Base-by-base conservation (phyloP, 257 asterid species). In the Anisodus acutangulus region DNA sequence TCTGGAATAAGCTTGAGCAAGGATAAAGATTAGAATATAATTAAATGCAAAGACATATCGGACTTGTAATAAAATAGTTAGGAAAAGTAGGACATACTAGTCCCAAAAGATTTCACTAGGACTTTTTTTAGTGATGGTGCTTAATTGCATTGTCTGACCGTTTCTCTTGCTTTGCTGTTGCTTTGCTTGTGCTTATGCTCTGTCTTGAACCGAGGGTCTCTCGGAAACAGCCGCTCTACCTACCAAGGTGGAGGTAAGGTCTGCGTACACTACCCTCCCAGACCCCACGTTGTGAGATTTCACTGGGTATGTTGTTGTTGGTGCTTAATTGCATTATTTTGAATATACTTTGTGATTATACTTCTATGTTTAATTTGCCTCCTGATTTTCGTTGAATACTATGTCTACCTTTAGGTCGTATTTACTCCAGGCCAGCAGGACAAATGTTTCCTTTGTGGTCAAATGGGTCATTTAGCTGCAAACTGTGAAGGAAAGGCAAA, bases 361-460 rank as follows among this genome's bases (percentile, higher is more conserved):
- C 49, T 26, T 76, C 22, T 76, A 7, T 76, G 47, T 4, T 78
- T 78, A 15, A 15, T 26, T 53, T 53, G 49, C 31, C 9, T 53
- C 49, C 53, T 53, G 64, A 31, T 49, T 76, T 16, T 76, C 22
- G 62, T 7, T 78, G 64, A 26, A 35, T 51, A 9, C 22, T 76
- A 2, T 69, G 72, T 15, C 64, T 78, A 83, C 79, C 79, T 82
- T 82, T 72, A 96, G 99, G 97, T 96, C 88, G 93, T 96, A 64
- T 96, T 87, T 87, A 91, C 93, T 83, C 97, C 99, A 55, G 99
- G 99, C 54, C 99, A 95, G 84, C 98, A 92, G 91, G 98, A 93
- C 83, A 96, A 96, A 90, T 96, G 99, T 83, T 96, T 96, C 87
- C 83, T 96, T 72, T 96, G 99, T 85, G 99, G 99, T 89, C 98